Percentiles rank a stretch among this genome's conserved stretches.
Evolutionary conservation across 2,329 filamentous ascomycete species (phyloP).

Genomic region (Talaromyces albobiverticillius): DNA sequence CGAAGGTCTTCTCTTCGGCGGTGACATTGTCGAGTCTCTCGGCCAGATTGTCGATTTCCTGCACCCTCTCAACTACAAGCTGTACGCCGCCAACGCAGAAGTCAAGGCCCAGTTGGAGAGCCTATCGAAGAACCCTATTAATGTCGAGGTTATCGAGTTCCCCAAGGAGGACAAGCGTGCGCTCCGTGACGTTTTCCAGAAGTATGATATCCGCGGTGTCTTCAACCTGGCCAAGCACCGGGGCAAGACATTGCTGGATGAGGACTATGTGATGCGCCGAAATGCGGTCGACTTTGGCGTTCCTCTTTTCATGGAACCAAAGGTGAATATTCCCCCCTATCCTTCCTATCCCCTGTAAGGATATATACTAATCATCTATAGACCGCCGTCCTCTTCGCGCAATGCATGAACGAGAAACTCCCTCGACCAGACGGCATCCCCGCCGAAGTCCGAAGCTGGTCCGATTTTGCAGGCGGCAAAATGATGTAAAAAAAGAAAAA

Average conservation of each 20-base stretch:
- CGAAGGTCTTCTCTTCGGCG: slow-evolving; percentile 92
- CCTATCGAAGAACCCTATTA: slow-evolving; percentile 59
- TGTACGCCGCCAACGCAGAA: slow-evolving; percentile 77
- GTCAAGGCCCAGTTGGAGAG: slow-evolving; percentile 83
- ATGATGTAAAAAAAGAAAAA: slow-evolving; percentile 35
- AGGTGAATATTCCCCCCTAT: slow-evolving; percentile 57
- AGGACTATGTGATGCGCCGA: slow-evolving; percentile 97
- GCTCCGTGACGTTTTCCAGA: slow-evolving; percentile 90
- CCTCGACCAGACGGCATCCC: slow-evolving; percentile 86
- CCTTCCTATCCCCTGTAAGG: too few species aligned
- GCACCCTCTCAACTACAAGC: slow-evolving; percentile 86
- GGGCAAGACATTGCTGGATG: slow-evolving; percentile 80
- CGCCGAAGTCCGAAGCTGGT: slow-evolving; percentile 88
- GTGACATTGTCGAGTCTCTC: slow-evolving; percentile 70
- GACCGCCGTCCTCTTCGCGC: slow-evolving; percentile 94
- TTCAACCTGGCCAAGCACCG: slow-evolving; percentile 89
- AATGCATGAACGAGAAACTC: slow-evolving; percentile 96
- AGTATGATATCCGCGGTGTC: slow-evolving; percentile 91
- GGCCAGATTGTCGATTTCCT: slow-evolving; percentile 82
- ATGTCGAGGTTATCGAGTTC: slow-evolving; percentile 91
- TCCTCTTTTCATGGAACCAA: slow-evolving; percentile 96
- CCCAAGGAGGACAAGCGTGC: slow-evolving; percentile 94
- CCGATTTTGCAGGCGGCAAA: slow-evolving; percentile 81
- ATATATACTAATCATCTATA: slow-evolving; percentile 39
- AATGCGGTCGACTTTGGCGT: slow-evolving; percentile 99